These are phyloP conservation scores for Dactylellina leptospora DNA, from an alignment of 2,329 filamentous ascomycete genomes.

Conservation along the genomic window DNA sequence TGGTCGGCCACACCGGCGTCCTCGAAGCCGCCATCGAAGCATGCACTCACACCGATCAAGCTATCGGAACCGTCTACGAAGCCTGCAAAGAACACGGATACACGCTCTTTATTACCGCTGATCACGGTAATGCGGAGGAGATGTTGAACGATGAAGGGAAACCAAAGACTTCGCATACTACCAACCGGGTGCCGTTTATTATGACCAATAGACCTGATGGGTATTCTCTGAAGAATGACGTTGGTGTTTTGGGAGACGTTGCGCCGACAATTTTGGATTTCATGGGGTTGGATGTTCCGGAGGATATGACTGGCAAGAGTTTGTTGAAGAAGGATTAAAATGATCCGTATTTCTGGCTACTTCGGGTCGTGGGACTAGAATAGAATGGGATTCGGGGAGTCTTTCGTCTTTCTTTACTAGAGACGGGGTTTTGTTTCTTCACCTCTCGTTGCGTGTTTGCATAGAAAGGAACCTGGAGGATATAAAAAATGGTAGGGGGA, in stretches of 20 bases:
- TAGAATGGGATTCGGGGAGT: not conserved
- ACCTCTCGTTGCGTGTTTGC: not conserved
- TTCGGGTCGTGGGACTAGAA: not conserved
- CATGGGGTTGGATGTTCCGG: slow-evolving; percentile 90
- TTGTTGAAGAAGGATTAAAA: slow-evolving; percentile 77
- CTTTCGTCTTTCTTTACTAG: slow-evolving; percentile 2
- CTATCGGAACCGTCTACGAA: slow-evolving; percentile 90
- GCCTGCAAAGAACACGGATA: slow-evolving; percentile 93
- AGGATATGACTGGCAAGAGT: slow-evolving; percentile 89
- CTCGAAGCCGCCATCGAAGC: slow-evolving; percentile 92
- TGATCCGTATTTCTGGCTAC: not conserved
- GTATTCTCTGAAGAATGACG: slow-evolving; percentile 78
- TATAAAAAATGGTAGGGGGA: not conserved
- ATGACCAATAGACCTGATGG: slow-evolving; percentile 96
- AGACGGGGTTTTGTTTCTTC: not conserved
- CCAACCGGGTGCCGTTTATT: slow-evolving; percentile 96
- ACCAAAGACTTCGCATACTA: slow-evolving; percentile 97
- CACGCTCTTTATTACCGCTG: slow-evolving; percentile 91
- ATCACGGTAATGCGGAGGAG: slow-evolving; percentile 98
- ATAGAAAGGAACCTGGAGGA: not conserved
- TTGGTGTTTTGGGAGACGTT: slow-evolving; percentile 94
- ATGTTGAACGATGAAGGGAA: slow-evolving; percentile 97
- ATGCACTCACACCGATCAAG: slow-evolving; percentile 86
- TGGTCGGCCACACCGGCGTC: slow-evolving; percentile 98
- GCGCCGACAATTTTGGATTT: slow-evolving; percentile 89